Evolutionary conservation across 2,329 filamentous ascomycete genomes (phyloP), one percentile per base, ranked within the genome.

Genomic region (Blastomyces silverae): DNA sequence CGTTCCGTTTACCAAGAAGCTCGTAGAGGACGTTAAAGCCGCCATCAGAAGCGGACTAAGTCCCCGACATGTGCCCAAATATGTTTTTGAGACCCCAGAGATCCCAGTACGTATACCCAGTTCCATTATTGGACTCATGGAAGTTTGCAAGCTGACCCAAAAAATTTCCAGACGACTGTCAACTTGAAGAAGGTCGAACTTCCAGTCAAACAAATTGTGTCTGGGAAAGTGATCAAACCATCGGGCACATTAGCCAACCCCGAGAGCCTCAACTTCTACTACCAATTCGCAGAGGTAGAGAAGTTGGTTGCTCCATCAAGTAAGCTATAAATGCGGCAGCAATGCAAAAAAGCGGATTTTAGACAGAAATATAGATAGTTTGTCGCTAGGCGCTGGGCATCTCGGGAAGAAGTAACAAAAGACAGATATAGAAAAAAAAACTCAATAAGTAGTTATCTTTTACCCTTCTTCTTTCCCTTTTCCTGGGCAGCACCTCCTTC

Each of bases 161-260:
- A 39, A 53, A n/a, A 25, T 17, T 22, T 34, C 57, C 58, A 91
- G 86, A 89, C 87, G 0, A 94, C 90, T 0, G 86, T 94, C 67
- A 94, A 93, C 73, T 77, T 90, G 61, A 94, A 94, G 75, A 94
- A 94, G 75, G 90, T 94, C 3, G 90, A 94, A 74, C 71, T 94
- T 62, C 90, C 90, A 0, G 88, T 94, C 39, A 94, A 94, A 78
- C 88, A 90, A 72, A 94, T 94, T 67, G 87, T 94, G 0, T 91
- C 85, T 0, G 90, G 90, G 0, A 85, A 87, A 70, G 84, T 79
- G 31, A 84, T 94, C 72, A 91, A 89, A 76, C 84, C 89, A 0
- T 90, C 87, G 60, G 89, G 89, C 1, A 93, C 90, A 3, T 76
- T 94, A 71, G 77, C 89, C 63, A 94, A 95, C 71, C 90, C 90